A percentile compares a stretch with the other conserved stretches of the same genome.
These are phyloP conservation scores for Pseudogymnoascus sp. DNA, from an alignment of 2,329 filamentous ascomycete genomes.

Conservation along the genomic window DNA sequence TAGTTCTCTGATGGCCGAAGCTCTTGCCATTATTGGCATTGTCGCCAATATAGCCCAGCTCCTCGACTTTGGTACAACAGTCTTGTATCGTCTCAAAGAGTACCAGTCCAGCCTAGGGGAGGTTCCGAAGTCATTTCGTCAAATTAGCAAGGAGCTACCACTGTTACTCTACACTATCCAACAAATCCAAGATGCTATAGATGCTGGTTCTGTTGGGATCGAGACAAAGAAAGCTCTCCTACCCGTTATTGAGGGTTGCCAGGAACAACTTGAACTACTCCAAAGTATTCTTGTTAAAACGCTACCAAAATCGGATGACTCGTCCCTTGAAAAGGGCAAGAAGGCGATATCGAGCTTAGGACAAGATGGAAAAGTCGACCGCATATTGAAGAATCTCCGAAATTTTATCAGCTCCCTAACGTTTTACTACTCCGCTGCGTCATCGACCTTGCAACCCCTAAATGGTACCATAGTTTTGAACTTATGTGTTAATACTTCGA, in stretches of 20 bases:
- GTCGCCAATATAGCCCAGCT: conserved; percentile 17
- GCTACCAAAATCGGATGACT: conserved; percentile 9
- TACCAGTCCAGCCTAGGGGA: conserved; percentile 7
- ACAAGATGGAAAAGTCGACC: conserved; percentile 7
- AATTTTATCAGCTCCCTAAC: conserved; percentile 8
- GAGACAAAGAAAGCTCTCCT: conserved; percentile 4
- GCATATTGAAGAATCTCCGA: conserved; percentile 8
- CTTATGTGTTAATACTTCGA: neutral
- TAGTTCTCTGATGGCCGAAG: conserved; percentile 18
- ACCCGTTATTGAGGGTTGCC: conserved; percentile 6
- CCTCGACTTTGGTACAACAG: conserved; percentile 12
- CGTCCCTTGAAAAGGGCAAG: neutral
- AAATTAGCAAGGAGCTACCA: conserved; percentile 8
- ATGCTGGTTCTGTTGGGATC: neutral
- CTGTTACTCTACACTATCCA: conserved; percentile 5
- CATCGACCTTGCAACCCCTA: conserved; percentile 9
- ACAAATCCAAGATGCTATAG: conserved; percentile 5
- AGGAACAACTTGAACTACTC: conserved; percentile 9
- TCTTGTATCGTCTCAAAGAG: conserved; percentile 11
- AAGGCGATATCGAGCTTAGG: conserved; percentile 10
- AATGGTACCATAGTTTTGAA: conserved; percentile 4
- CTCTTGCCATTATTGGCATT: conserved; percentile 16
- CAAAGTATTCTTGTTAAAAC: conserved; percentile 9
- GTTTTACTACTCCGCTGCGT: conserved; percentile 10
- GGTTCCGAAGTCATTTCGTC: conserved; percentile 4